These are phyloP conservation scores for Backusella morwellensis DNA, from an alignment of 192 early-diverging fungal genomes.

Conservation along the genomic window DNA sequence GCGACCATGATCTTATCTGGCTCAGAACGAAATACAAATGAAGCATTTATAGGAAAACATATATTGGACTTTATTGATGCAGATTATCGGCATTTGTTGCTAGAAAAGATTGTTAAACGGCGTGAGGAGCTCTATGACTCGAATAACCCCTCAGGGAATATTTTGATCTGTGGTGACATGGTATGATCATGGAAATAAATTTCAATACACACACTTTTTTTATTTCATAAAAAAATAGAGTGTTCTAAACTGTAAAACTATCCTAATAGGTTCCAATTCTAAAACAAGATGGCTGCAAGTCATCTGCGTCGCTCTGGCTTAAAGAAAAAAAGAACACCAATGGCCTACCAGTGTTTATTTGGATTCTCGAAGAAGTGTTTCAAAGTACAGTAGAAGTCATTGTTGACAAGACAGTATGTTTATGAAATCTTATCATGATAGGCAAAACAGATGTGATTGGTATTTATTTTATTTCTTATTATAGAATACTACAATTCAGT, in stretches of 20 bases:
- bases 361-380: slow-evolving; percentile 62
- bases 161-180: slow-evolving; percentile 32
- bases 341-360: slow-evolving; percentile 50
- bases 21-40: neutral
- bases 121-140: neutral
- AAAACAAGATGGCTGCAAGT: slow-evolving; percentile 49
- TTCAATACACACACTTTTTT: neutral
- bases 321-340: slow-evolving; percentile 49
- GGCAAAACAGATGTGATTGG: neutral
- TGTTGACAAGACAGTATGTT: slow-evolving; percentile 9
- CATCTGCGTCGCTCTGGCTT: slow-evolving; percentile 60
- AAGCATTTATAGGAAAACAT: slow-evolving; percentile 1
- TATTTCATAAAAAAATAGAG: neutral
- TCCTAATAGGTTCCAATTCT: slow-evolving; percentile 49
- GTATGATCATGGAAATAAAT: slow-evolving; percentile 14
- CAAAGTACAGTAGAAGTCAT: slow-evolving; percentile 35
- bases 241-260: neutral
- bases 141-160: neutral
- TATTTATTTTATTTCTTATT: slow-evolving; percentile 2
- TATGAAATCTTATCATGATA: neutral
- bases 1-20: slow-evolving; percentile 28
- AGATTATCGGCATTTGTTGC: neutral
- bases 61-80: slow-evolving; percentile 24
- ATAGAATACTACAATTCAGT: slow-evolving; percentile 44
- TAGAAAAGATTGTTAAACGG: slow-evolving; percentile 7